Evolutionary conservation across 805 yeast species (phyloP), one percentile per base, ranked within the genome.

Genomic region (Zygosaccharomyces gambellarensis): DNA sequence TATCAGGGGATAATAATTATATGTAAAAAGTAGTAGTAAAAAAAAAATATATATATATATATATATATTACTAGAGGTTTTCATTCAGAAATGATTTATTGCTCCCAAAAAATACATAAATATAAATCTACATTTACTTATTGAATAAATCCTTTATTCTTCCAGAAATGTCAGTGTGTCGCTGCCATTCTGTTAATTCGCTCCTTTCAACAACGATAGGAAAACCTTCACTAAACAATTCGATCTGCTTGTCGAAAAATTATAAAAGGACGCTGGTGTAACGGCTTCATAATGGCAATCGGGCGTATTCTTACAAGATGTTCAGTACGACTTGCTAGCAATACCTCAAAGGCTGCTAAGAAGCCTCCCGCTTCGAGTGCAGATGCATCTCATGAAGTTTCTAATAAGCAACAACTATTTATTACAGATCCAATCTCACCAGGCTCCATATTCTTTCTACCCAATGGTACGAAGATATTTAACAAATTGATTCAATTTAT

Each of bases 381-480:
- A 29, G 38, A 39, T 12, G 43, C 46, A 17, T 45, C 52, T 23
- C 52, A 49, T 23, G 55, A 52, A 22, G 58, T 66, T 12, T 59
- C 94, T 12, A 75, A 72, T 22, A 77, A 76, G 48, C 98, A 94
- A 64, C 80, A 80, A 53, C 71, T 94, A 39, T 94, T 83, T 64
- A 80, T 84, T 73, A 82, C 87, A 3, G 95, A 89, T 65, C 79
- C 85, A 5, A 69, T 79, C 17, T 85, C 97, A 0, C 98, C 98
- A 0, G 99, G 99, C 0, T 86, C 95, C 0, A 79, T 87, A 1
- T 94, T 94, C 72, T 89, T 94, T 59, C 73, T 92, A 36, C 98
- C 98, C 0, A 90, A 89, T 62, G 99, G 99, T 2, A 82, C 97
- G 1, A 73, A 92, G 39, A 77, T 94, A 23, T 87, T 90, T 72